phyloP scores from a whole-genome alignment of 2,329 filamentous ascomycete species.

The Pseudogymnoascus sp. region DNA sequence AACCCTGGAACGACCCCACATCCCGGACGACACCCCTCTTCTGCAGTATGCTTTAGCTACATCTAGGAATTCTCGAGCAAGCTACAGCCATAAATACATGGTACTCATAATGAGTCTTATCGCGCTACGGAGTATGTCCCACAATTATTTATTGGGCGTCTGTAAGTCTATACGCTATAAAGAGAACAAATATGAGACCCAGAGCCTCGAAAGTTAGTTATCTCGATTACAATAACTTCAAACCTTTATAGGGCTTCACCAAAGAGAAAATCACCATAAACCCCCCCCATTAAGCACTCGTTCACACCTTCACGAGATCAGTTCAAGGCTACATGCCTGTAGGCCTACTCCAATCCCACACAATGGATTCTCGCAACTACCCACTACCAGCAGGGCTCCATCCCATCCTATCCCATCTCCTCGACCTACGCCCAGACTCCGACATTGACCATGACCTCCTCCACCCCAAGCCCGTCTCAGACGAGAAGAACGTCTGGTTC shows the following conservation, averaged over 20 bases:
- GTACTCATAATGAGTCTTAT: conserved; percentile 3
- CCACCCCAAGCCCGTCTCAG: conserved; percentile 32
- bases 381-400: conserved; percentile 34
- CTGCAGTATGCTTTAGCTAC: not conserved
- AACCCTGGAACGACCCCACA: not conserved
- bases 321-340: conserved; percentile 9
- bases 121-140: not conserved
- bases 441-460: conserved; percentile 38
- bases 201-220: not conserved
- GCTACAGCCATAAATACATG: not conserved
- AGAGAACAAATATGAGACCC: not conserved
- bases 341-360: conserved; percentile 8
- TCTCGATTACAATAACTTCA: not conserved
- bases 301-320: not conserved
- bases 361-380: conserved; percentile 24
- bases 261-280: not conserved
- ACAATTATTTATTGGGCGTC: not conserved
- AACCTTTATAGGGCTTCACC: not conserved
- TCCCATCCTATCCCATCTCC: conserved; percentile 31
- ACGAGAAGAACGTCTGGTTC: conserved; percentile 49
- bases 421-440: conserved; percentile 40
- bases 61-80: not conserved
- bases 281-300: not conserved
- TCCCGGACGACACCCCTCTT: not conserved
- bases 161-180: not conserved